Evolutionary conservation across 768 basidiomycete species (phyloP).

Genomic region (Auricularia sp.): DNA sequence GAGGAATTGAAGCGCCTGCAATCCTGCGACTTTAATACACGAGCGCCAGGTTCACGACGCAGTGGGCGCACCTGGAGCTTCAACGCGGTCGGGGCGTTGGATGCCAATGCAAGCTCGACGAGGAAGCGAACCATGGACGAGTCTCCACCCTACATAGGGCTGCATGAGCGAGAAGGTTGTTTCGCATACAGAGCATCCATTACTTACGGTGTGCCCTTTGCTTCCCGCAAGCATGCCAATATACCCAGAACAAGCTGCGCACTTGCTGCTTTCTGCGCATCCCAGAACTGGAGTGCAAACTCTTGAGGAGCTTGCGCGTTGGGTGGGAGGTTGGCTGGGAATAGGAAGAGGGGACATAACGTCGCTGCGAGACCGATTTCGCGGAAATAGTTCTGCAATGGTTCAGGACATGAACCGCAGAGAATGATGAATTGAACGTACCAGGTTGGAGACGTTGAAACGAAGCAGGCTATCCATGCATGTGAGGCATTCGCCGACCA

Average conservation of each 20-base stretch:
- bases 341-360: conserved; percentile 58
- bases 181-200: not conserved
- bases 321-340: conserved; percentile 50
- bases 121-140: conserved; percentile 50
- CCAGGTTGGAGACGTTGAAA: conserved; percentile 93
- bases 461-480: conserved; percentile 81
- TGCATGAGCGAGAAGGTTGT: not conserved
- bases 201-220: conserved; percentile 53
- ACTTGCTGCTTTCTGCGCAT: conserved; percentile 78
- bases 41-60: too few species aligned
- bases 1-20: not conserved
- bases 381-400: conserved; percentile 81
- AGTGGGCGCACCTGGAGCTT: conserved; percentile 62
- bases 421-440: conserved; percentile 20
- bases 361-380: conserved; percentile 68
- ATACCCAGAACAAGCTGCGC: conserved; percentile 69
- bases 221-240: conserved; percentile 77
- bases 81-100: conserved; percentile 81
- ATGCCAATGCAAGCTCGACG: conserved; percentile 78
- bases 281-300: conserved; percentile 95
- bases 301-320: conserved; percentile 64
- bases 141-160: conserved; percentile 1
- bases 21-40: not conserved
- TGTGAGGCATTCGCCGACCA: conserved; percentile 74
- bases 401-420: too few species aligned